Conservation (phyloP, 2,329 filamentous ascomycete genomes). For the Exophiala spinifera region DNA sequence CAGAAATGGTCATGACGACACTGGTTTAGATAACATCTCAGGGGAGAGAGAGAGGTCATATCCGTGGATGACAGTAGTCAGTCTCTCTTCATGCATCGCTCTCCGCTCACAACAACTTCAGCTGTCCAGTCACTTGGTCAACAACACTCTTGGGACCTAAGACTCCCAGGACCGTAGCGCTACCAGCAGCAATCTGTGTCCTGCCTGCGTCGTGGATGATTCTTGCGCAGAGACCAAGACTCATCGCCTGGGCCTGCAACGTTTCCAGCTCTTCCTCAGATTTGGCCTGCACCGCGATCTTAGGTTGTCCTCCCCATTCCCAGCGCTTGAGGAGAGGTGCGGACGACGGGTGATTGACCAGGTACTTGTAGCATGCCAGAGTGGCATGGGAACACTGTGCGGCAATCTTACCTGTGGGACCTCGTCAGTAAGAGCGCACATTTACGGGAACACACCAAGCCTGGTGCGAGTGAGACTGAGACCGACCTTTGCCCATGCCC, state of each 20-base stretch:
- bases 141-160: conserved; percentile 80
- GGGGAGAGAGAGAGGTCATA: too few species aligned
- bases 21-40: too few species aligned
- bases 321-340: conserved; percentile 70
- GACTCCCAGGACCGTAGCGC: conserved; percentile 84
- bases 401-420: conserved; percentile 78
- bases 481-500: conserved; percentile 91
- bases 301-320: conserved; percentile 84
- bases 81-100: background rate
- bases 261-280: conserved; percentile 75
- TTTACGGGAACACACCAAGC: background rate
- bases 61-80: too few species aligned
- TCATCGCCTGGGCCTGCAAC: conserved; percentile 75
- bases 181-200: conserved; percentile 93
- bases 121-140: conserved; percentile 76
- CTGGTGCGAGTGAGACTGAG: too few species aligned
- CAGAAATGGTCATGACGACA: too few species aligned
- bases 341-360: conserved; percentile 55
- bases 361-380: conserved; percentile 90
- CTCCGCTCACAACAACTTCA: conserved; percentile 70
- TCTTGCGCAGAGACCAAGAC: conserved; percentile 79
- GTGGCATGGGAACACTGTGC: conserved; percentile 96
- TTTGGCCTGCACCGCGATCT: conserved; percentile 88
- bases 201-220: conserved; percentile 93
- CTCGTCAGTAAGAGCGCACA: background rate